Percentiles rank a stretch among this genome's conserved stretches.
These are phyloP conservation scores for Mycena sanguinolenta DNA, from an alignment of 768 basidiomycete genomes.

Conservation along the genomic window DNA sequence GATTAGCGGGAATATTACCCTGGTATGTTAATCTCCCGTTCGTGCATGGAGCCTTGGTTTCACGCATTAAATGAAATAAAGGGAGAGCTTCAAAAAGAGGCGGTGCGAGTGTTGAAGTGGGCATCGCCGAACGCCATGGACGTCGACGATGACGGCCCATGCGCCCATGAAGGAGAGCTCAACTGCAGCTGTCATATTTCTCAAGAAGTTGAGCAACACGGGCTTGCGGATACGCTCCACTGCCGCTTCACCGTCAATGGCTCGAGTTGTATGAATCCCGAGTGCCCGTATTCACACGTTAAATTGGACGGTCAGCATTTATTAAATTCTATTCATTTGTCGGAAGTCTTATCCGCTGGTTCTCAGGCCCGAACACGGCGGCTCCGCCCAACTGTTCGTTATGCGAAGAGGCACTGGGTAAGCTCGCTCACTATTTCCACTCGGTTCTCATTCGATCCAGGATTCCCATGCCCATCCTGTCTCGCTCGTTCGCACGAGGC, in stretches of 20 bases:
- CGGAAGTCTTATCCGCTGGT: constrained; percentile 12
- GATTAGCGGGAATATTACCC: constrained; percentile 39
- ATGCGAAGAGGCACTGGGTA: constrained; percentile 43
- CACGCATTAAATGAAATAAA: constrained; percentile 19
- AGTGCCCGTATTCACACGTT: constrained; percentile 45
- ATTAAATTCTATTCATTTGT: no score
- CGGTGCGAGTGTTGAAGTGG: constrained; percentile 37
- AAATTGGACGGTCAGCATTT: constrained; percentile 31
- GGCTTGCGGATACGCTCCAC: constrained; percentile 41
- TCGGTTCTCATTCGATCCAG: constrained; percentile 24
- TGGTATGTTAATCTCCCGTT: constrained; percentile 27
- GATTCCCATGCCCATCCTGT: constrained; percentile 44
- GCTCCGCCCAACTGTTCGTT: constrained; percentile 42
- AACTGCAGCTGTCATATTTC: constrained; percentile 42
- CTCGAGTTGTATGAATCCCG: constrained; percentile 32
- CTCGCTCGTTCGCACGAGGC: constrained; percentile 23
- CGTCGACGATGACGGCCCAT: constrained; percentile 25
- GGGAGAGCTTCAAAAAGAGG: constrained; percentile 39
- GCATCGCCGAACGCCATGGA: constrained; percentile 23
- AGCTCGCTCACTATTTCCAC: not conserved
- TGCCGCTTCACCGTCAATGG: constrained; percentile 44
- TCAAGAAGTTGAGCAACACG: constrained; percentile 40
- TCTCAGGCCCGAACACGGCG: not conserved
- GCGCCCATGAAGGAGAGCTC: constrained; percentile 19
- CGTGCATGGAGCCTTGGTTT: no score